These are phyloP conservation scores for Allomyces macrogynus DNA, from an alignment of 192 early-diverging fungal species.

Conservation along the genomic window DNA sequence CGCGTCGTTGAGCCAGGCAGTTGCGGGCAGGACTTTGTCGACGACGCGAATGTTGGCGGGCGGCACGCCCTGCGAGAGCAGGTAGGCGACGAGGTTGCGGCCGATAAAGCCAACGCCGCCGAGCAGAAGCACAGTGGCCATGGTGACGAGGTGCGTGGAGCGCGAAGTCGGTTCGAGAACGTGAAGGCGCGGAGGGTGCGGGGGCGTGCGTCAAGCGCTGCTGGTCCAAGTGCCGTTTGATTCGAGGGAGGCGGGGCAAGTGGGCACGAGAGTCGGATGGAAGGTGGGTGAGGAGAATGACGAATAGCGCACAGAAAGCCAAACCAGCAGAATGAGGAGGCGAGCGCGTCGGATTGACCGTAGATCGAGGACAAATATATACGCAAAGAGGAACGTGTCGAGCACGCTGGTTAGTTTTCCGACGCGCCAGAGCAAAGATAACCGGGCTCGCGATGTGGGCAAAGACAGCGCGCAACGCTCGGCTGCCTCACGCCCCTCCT, in stretches of 20 bases:
- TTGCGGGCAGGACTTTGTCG: constrained; percentile 65
- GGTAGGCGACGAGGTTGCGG: constrained; percentile 47
- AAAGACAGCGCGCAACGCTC: too few relatives aligned
- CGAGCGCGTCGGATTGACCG: too few relatives aligned
- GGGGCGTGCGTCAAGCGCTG: background rate
- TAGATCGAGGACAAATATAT: too few relatives aligned
- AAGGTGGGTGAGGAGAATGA: too few relatives aligned
- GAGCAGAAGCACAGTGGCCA: constrained; percentile 44
- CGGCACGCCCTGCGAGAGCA: constrained; percentile 45
- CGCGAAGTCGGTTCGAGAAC: background rate
- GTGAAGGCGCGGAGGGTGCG: background rate
- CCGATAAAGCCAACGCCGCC: constrained; percentile 76
- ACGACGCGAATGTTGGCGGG: constrained; percentile 38
- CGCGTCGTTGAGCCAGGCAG: constrained; percentile 41
- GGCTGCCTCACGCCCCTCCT: too few relatives aligned
- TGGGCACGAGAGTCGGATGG: too few relatives aligned
- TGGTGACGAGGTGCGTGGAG: background rate
- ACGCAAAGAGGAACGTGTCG: too few relatives aligned
- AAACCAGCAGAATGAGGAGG: too few relatives aligned
- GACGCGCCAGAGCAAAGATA: too few relatives aligned
- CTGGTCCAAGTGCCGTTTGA: background rate
- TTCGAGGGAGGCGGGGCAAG: background rate
- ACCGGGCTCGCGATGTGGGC: too few relatives aligned
- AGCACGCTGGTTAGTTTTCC: too few relatives aligned
- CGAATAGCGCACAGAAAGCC: too few relatives aligned